Evolutionary conservation across 225 moss, liverwort and hornwort genomes (phyloP).

Genomic region (Takakia lepidozioides): DNA sequence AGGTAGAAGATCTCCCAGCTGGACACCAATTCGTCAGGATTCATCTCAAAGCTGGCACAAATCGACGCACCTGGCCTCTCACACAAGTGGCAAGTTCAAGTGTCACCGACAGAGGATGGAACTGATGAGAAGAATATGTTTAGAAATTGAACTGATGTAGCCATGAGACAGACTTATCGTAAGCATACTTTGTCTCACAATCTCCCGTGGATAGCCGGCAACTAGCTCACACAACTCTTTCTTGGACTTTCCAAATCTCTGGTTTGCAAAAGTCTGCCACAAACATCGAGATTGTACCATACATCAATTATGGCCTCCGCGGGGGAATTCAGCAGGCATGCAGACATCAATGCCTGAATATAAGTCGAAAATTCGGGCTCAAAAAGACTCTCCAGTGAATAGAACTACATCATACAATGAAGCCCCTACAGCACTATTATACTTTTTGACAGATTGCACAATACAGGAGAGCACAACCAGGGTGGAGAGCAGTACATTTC

Average conservation of each 20-base stretch:
- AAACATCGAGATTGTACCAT: too few species aligned
- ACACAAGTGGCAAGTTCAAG: not conserved
- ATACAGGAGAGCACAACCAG: not conserved
- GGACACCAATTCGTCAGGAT: conserved; percentile 61
- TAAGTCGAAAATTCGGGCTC: not conserved
- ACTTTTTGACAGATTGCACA: too few species aligned
- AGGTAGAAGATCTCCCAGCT: conserved; percentile 77
- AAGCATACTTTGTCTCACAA: too few species aligned
- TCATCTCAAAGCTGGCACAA: conserved; percentile 46
- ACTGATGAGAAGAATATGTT: too few species aligned
- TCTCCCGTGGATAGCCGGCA: not conserved
- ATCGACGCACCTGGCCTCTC: conserved; percentile 43
- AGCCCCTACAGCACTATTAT: not conserved
- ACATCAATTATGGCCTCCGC: too few species aligned
- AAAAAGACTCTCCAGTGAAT: not conserved
- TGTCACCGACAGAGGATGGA: not conserved
- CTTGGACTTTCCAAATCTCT: too few species aligned
- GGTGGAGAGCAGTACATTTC: conserved; percentile 28
- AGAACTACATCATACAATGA: too few species aligned
- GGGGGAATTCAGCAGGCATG: too few species aligned
- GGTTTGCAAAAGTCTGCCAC: too few species aligned
- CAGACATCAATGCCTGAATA: too few species aligned
- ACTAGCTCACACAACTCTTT: not conserved
- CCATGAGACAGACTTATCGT: too few species aligned
- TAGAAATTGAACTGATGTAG: too few species aligned